Evolutionary conservation across 169 alveolate species (phyloP).

Genomic region (Eimeria sp.): DNA sequence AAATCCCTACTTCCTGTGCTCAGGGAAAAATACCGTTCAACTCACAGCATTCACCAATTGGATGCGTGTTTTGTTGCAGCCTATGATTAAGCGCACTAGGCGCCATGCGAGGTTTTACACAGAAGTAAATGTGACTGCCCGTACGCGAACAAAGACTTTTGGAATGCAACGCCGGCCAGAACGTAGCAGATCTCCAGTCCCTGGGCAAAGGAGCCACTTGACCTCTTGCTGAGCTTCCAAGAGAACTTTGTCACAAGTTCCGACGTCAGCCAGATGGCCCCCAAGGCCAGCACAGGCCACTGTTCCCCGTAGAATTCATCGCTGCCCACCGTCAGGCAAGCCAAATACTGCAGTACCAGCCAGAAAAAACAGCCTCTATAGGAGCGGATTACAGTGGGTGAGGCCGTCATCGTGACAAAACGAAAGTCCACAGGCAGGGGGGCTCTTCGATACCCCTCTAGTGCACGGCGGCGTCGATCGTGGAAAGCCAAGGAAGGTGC

Average conservation of each 20-base stretch:
- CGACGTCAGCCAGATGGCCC: conserved; percentile 15
- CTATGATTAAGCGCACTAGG: neutral
- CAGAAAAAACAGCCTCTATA: conserved; percentile 17
- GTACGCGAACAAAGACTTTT: conserved; percentile 16
- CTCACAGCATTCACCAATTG: neutral
- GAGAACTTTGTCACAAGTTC: conserved; percentile 11
- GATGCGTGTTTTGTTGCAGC: neutral
- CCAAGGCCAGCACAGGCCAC: conserved; percentile 30
- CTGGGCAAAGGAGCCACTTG: neutral
- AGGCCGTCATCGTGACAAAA: neutral
- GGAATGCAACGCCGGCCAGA: conserved; percentile 33
- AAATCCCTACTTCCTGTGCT: neutral
- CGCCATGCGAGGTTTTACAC: neutral
- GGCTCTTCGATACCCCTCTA: neutral
- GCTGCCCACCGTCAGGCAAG: neutral
- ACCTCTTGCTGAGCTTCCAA: conserved; percentile 1
- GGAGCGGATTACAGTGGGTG: conserved; percentile 5
- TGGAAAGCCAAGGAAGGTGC: neutral
- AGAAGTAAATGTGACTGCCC: neutral
- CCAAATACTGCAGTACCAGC: conserved; percentile 8
- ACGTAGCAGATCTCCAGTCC: conserved; percentile 1
- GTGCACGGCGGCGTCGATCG: neutral
- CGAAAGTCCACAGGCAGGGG: neutral
- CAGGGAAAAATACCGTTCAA: neutral
- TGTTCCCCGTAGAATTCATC: neutral